Percentiles rank a stretch among this genome's conserved stretches.
These are phyloP conservation scores for Boechera stricta DNA, from an alignment of 345 rosid genomes.

Conservation along the genomic window DNA sequence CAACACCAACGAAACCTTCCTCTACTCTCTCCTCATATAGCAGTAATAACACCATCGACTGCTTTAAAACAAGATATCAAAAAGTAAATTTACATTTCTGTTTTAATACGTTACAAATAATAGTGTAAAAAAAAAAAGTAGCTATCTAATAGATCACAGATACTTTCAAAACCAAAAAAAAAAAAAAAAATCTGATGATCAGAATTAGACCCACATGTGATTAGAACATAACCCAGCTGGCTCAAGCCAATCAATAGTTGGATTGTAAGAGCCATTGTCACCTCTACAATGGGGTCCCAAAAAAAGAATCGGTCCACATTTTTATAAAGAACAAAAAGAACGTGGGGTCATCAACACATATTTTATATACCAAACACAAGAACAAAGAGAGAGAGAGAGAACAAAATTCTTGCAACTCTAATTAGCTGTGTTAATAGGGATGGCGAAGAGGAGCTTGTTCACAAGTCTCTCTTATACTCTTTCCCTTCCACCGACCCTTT, in stretches of 20 bases:
- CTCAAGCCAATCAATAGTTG: conserved; percentile 35
- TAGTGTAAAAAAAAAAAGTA: neutral
- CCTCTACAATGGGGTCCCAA: conserved; percentile 36
- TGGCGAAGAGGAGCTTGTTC: conserved; percentile 24
- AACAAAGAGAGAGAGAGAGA: conserved; percentile 19
- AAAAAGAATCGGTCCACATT: conserved; percentile 45
- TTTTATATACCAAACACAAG: conserved; percentile 36
- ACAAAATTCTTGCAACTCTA: conserved; percentile 33
- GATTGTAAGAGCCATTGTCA: conserved; percentile 38
- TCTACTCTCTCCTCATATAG: conserved; percentile 31
- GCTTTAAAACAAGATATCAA: conserved; percentile 7
- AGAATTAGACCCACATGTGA: conserved; percentile 41
- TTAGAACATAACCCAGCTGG: conserved; percentile 43
- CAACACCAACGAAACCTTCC: conserved; percentile 31
- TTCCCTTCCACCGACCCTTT: conserved; percentile 9
- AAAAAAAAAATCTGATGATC: conserved; percentile 3
- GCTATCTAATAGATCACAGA: neutral
- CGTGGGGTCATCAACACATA: conserved; percentile 31
- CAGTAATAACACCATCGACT: conserved; percentile 17
- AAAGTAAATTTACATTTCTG: neutral
- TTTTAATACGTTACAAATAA: neutral
- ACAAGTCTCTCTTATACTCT: conserved; percentile 33
- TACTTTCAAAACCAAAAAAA: neutral
- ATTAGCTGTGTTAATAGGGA: conserved; percentile 43
- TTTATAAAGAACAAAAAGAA: conserved; percentile 43